Percentiles rank a stretch among this genome's conserved stretches.
phyloP scores from a whole-genome alignment of 2,329 filamentous ascomycete genomes.

The Aspergillus nomiae region DNA sequence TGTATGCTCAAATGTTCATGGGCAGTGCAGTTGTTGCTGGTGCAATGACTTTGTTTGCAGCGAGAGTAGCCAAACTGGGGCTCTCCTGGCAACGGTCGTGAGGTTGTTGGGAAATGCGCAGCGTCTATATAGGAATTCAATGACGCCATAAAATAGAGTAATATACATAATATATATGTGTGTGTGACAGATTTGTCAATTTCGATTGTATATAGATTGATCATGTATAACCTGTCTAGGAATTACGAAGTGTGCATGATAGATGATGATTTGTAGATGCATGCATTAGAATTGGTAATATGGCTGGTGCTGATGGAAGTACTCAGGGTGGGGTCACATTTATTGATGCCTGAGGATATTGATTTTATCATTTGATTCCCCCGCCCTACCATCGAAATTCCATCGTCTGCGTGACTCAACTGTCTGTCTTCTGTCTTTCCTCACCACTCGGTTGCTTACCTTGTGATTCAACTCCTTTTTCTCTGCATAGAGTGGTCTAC shows the following conservation, averaged over 20 bases:
- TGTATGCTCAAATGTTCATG: constrained; percentile 56
- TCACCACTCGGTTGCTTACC: neutral
- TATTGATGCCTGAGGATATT: neutral
- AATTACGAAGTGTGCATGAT: neutral
- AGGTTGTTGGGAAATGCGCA: constrained; percentile 2
- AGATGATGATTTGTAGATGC: neutral
- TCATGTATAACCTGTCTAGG: neutral
- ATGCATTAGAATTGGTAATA: neutral
- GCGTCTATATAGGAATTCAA: neutral
- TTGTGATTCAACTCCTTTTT: neutral
- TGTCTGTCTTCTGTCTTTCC: neutral
- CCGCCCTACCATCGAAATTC: neutral
- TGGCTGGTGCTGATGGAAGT: neutral
- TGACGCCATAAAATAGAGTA: no score
- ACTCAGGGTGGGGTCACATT: neutral
- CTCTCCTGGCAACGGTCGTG: constrained; percentile 38
- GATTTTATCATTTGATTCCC: neutral
- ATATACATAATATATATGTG: neutral
- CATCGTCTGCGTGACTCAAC: neutral
- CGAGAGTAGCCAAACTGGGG: constrained; percentile 43
- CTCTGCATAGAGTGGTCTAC: neutral
- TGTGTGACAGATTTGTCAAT: neutral
- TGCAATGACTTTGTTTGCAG: constrained; percentile 42
- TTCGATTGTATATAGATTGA: neutral
- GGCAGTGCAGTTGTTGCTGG: constrained; percentile 49